These are phyloP conservation scores for Paulownia fortunei DNA, from an alignment of 257 asterid genomes.

Conservation along the genomic window DNA sequence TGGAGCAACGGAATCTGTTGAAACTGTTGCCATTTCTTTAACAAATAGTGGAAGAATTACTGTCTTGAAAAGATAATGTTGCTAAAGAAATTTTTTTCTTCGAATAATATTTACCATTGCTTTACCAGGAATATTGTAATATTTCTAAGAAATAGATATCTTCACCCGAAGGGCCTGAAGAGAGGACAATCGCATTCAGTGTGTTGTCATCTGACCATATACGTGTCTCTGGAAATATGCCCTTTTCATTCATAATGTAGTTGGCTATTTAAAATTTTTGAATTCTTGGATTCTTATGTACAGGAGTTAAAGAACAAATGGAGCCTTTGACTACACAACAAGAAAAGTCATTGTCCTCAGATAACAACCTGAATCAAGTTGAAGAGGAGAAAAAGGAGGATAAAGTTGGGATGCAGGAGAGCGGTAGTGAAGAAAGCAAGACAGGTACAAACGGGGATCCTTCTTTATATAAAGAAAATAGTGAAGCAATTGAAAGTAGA, in stretches of 20 bases:
- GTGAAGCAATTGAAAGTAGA: conserved; percentile 50
- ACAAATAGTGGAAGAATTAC: neutral
- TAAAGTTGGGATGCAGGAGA: conserved; percentile 51
- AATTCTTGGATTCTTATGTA: conserved; percentile 29
- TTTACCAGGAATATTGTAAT: neutral
- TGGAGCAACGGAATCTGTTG: conserved; percentile 23
- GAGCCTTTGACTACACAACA: conserved; percentile 63
- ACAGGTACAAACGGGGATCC: conserved; percentile 48
- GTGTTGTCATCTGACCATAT: conserved; percentile 15
- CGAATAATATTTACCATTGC: neutral
- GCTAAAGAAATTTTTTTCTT: neutral
- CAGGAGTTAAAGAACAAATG: conserved; percentile 70
- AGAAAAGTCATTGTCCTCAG: conserved; percentile 58
- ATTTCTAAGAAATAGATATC: neutral
- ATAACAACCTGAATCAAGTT: conserved; percentile 43
- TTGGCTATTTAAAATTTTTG: conserved; percentile 17
- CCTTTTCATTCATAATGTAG: conserved; percentile 2
- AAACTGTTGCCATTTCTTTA: neutral
- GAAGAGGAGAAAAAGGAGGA: conserved; percentile 45
- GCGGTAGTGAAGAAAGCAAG: conserved; percentile 46
- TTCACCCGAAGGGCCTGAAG: too few species aligned
- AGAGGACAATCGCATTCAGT: too few species aligned
- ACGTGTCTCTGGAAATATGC: conserved; percentile 16
- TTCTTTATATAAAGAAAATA: conserved; percentile 43
- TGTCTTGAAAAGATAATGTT: conserved; percentile 12